Percentiles rank a stretch among this genome's conserved stretches.
Evolutionary conservation across 2,329 filamentous ascomycete species (phyloP).

Genomic region (Herpotrichia juniperi): DNA sequence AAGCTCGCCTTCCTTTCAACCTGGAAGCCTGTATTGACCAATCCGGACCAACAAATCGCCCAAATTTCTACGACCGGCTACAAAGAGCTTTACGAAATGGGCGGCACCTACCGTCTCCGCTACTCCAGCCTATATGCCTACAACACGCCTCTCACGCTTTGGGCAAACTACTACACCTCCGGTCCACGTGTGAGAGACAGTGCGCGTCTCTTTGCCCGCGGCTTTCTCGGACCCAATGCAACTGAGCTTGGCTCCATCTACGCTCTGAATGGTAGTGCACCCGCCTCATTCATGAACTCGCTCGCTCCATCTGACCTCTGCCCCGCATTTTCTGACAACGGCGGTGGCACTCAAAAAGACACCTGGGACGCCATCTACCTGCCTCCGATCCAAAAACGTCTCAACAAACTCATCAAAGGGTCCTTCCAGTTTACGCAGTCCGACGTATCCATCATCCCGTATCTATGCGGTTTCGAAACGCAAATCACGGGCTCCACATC

Average conservation of each 20-base stretch:
- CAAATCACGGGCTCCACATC: slow-evolving; percentile 67
- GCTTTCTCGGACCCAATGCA: slow-evolving; percentile 65
- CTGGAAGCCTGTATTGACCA: slow-evolving; percentile 64
- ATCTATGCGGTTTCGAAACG: slow-evolving; percentile 74
- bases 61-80: slow-evolving; percentile 67
- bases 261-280: slow-evolving; percentile 63
- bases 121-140: slow-evolving; percentile 58
- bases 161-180: slow-evolving; percentile 66
- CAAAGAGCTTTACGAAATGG: slow-evolving; percentile 65
- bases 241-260: slow-evolving; percentile 62
- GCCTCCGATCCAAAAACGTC: slow-evolving; percentile 59
- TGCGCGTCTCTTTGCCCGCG: slow-evolving; percentile 65
- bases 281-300: slow-evolving; percentile 64
- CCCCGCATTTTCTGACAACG: slow-evolving; percentile 62
- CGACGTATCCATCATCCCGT: slow-evolving; percentile 66
- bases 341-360: slow-evolving; percentile 54
- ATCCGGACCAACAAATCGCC: slow-evolving; percentile 62
- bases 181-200: slow-evolving; percentile 65
- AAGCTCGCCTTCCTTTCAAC: slow-evolving; percentile 61
- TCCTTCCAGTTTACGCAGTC: slow-evolving; percentile 59
- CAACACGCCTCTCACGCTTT: slow-evolving; percentile 61
- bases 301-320: slow-evolving; percentile 69
- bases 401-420: slow-evolving; percentile 62
- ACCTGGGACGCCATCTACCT: slow-evolving; percentile 60
- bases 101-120: slow-evolving; percentile 54